Conservation (phyloP, 106 monocot species). For the Triglochin maritima region DNA sequence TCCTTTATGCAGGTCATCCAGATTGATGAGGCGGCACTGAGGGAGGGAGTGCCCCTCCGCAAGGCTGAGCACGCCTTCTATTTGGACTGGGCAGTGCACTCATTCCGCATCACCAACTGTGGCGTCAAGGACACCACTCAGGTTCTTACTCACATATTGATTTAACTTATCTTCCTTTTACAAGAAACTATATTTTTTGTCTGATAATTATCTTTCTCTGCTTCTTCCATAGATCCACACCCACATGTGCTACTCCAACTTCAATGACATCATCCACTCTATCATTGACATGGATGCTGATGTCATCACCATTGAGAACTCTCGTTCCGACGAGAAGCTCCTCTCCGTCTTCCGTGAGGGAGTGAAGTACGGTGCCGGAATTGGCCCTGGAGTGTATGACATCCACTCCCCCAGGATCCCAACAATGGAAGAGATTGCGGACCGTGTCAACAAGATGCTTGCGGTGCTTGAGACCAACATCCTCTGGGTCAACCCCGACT, state of each 20-base stretch:
- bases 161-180: too few relatives aligned
- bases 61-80: constrained; percentile 72
- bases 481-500: constrained; percentile 64
- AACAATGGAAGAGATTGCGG: constrained; percentile 63
- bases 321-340: constrained; percentile 76
- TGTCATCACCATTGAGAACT: constrained; percentile 83
- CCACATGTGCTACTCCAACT: constrained; percentile 86
- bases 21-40: constrained; percentile 68
- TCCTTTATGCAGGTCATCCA: constrained; percentile 45
- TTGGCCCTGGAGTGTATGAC: constrained; percentile 49
- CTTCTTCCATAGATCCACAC: constrained; percentile 39
- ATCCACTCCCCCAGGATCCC: constrained; percentile 81
- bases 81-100: constrained; percentile 68
- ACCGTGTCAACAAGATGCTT: constrained; percentile 77
- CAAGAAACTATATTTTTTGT: too few relatives aligned
- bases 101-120: constrained; percentile 75
- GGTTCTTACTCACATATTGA: constrained; percentile 11
- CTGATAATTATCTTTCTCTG: neutral
- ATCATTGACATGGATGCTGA: constrained; percentile 84
- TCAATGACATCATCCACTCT: constrained; percentile 79
- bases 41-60: constrained; percentile 67
- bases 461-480: constrained; percentile 71
- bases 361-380: constrained; percentile 42
- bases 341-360: constrained; percentile 59
- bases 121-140: constrained; percentile 65